Base-by-base conservation (phyloP, 2,329 filamentous ascomycete species). In the Neonectria ditissima region DNA sequence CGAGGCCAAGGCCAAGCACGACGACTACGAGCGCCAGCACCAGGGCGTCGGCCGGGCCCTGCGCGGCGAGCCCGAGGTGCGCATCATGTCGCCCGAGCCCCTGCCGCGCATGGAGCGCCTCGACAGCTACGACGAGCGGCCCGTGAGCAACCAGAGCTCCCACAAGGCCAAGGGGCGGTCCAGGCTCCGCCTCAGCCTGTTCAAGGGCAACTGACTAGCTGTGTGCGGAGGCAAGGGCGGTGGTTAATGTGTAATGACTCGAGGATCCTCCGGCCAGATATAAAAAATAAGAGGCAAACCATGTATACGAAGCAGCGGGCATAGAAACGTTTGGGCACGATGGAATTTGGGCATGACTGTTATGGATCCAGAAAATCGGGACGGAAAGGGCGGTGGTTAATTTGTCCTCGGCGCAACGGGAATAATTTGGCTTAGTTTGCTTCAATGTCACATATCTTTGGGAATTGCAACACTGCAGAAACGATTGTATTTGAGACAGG, bases 21-120 rank as follows among this genome's bases (percentile, higher is more conserved):
- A 63, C 55, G 60, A 63, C 48, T 63, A 63, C 44, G 60, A 63
- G 18, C 60, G 60, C 4, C 60, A 63, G 44, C 60, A 63, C 43
- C 39, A 52, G 28, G 60, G 60, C 22, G 60, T 63, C 10, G 55
- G 60, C n/a, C 18, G 60, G 8, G 60, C 60, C 5, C 48, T 63
- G 1, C 55, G 60, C 10, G 60, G 60, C 50, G 60, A 63, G 20
- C 60, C 60, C 2, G 60, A 63, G 34, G 47, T 52, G 8, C 53
- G 60, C 32, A 37, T 58, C 50, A 32, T 55, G 6, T 59, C 60
- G 7, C 60, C 60, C 8, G 60, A 63, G 28, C 60, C 60, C 14
- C 30, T 63, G 34, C 55, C 54, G 11, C 60, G 60, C 13, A 50
- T 63, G 50, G 60, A 58, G 55, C 43, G 55, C n/a, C 54, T 63